These are phyloP conservation scores for Entophlyctis luteolus DNA, from an alignment of 192 early-diverging fungal genomes.

Conservation along the genomic window DNA sequence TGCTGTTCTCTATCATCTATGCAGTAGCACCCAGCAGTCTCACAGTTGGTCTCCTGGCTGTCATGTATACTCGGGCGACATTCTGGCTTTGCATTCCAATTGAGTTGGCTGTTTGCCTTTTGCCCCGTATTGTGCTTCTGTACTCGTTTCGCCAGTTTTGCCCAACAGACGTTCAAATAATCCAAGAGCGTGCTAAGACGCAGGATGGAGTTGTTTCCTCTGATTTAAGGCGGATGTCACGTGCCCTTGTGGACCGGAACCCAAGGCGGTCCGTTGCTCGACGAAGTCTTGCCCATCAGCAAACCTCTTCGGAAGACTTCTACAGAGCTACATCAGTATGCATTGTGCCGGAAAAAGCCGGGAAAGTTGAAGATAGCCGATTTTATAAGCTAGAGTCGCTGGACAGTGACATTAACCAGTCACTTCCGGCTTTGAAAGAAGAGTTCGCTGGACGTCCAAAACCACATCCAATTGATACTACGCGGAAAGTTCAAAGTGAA, in stretches of 20 bases:
- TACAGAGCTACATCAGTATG: no score
- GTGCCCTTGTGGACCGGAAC: not conserved
- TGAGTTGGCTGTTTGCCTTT: constrained; percentile 56
- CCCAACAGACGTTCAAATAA: constrained; percentile 79
- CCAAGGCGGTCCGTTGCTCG: no score
- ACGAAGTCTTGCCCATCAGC: no score
- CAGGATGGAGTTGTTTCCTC: not conserved
- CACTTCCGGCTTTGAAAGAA: no score
- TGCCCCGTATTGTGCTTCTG: constrained; percentile 70
- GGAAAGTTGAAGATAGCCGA: no score
- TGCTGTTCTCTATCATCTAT: constrained; percentile 61
- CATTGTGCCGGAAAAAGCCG: no score
- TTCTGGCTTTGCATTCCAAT: constrained; percentile 72
- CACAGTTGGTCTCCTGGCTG: constrained; percentile 51
- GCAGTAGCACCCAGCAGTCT: constrained; percentile 45
- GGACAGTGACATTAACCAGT: no score
- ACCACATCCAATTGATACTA: constrained; percentile 1
- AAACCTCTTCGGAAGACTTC: no score
- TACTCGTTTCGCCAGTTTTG: constrained; percentile 64
- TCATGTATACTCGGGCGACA: constrained; percentile 56
- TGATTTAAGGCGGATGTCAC: not conserved
- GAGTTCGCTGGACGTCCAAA: no score
- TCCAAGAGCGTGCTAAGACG: constrained; percentile 64
- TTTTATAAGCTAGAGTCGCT: no score
- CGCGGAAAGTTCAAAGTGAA: constrained; percentile 16